Percentiles rank a stretch among this genome's conserved stretches.
These are phyloP conservation scores for Stachybotrys chlorohalonatus DNA, from an alignment of 2,329 filamentous ascomycete species.

Conservation along the genomic window DNA sequence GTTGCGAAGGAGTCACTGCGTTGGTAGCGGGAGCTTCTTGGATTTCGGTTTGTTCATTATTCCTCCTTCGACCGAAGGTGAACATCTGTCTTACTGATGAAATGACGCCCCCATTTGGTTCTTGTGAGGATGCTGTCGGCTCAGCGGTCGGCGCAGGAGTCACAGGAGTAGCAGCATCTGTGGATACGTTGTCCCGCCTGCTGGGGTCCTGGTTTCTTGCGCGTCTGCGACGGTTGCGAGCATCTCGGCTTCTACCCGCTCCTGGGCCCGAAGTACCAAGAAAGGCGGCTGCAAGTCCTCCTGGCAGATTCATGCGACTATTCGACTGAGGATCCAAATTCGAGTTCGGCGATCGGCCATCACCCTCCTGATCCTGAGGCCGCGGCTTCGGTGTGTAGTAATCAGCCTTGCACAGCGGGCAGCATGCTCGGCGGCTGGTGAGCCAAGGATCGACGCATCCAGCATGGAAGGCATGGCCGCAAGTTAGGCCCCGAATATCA, in stretches of 20 bases:
- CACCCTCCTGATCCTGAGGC: constrained; percentile 25
- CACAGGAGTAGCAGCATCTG: constrained; percentile 6
- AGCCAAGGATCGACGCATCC: constrained; percentile 95
- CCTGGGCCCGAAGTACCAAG: not conserved
- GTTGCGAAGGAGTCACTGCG: constrained; percentile 33
- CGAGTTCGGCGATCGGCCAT: constrained; percentile 6
- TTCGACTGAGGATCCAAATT: constrained; percentile 27
- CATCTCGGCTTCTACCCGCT: not conserved
- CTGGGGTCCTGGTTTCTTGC: not conserved
- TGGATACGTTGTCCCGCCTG: not conserved
- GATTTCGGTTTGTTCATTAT: constrained; percentile 6
- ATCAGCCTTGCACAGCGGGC: constrained; percentile 94
- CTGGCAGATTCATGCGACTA: constrained; percentile 29
- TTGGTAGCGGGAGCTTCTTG: constrained; percentile 9
- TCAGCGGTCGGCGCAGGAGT: not conserved
- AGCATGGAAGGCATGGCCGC: constrained; percentile 97
- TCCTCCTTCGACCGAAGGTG: constrained; percentile 19
- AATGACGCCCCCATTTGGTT: constrained; percentile 13
- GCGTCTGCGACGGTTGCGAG: not conserved
- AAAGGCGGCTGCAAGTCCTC: not conserved
- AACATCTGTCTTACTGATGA: constrained; percentile 22
- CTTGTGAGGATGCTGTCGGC: not conserved
- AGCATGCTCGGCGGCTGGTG: constrained; percentile 87
- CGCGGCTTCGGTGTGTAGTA: constrained; percentile 94
- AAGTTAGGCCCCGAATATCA: constrained; percentile 86